A percentile compares a stretch with the other conserved stretches of the same genome.
Evolutionary conservation across 1,284 basidiomycete genomes (phyloP).

Genomic region (Gymnopus androsaceus): DNA sequence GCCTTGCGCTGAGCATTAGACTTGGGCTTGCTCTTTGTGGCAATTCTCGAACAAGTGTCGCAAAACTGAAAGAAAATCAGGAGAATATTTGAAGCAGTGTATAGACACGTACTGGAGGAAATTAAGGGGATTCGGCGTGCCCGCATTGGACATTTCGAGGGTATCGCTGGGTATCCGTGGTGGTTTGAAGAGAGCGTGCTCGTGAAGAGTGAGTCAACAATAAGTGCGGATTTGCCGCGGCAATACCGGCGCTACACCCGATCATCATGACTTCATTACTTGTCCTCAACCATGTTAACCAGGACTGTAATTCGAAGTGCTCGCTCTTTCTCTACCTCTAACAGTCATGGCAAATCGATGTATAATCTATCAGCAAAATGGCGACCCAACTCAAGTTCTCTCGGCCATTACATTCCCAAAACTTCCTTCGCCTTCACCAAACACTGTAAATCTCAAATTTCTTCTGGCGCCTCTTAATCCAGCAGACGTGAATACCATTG

Average conservation of each 20-base stretch:
- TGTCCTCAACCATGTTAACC: not conserved
- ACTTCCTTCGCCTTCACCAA: constrained; percentile 52
- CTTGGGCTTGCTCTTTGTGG: constrained; percentile 26
- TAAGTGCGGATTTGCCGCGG: not conserved
- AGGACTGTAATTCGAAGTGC: not conserved
- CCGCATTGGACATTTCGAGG: not conserved
- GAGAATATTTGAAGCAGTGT: not conserved
- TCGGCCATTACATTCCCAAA: constrained; percentile 51
- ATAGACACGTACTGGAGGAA: not conserved
- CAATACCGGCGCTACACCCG: not conserved
- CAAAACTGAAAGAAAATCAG: constrained; percentile 38
- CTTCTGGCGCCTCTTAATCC: constrained; percentile 82
- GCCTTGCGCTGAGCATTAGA: constrained; percentile 25
- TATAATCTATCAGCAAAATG: constrained; percentile 61
- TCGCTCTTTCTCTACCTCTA: constrained; percentile 16
- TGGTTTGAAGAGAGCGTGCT: too few species aligned
- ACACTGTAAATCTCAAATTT: constrained; percentile 66
- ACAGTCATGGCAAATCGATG: constrained; percentile 50
- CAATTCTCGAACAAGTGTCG: constrained; percentile 46
- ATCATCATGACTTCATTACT: not conserved
- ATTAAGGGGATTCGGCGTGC: not conserved
- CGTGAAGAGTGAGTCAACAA: constrained; percentile 5
- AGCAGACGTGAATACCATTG: constrained; percentile 78
- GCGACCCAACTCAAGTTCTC: constrained; percentile 63
- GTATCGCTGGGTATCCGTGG: not conserved